Percentiles rank a stretch among this genome's conserved stretches.
Conservation (phyloP, 164 flowering plant genomes). For the Dillenia turbinata region DNA sequence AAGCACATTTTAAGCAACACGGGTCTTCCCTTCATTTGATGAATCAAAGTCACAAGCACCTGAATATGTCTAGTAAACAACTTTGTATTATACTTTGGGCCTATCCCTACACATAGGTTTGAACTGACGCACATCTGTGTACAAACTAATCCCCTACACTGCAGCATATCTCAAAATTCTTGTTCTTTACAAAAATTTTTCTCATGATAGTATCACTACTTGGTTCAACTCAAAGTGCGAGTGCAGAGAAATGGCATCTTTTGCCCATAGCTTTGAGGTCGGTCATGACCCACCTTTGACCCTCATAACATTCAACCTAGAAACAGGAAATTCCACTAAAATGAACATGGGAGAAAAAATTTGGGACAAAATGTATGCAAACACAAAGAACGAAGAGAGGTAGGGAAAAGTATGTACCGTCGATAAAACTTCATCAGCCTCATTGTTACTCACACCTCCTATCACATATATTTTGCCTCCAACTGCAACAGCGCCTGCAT, state of each 20-base stretch:
- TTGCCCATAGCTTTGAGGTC: constrained; percentile 36
- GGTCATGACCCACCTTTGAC: constrained; percentile 52
- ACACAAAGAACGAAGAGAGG: not conserved
- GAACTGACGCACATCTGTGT: no score
- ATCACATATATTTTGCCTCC: constrained; percentile 47
- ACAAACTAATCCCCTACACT: no score
- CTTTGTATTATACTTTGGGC: no score
- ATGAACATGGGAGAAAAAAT: not conserved
- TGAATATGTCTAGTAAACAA: no score
- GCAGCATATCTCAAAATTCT: no score
- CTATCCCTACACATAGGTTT: no score
- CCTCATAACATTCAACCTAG: constrained; percentile 73
- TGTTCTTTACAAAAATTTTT: no score
- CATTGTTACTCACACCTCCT: constrained; percentile 43
- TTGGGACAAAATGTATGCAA: not conserved
- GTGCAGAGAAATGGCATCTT: constrained; percentile 59
- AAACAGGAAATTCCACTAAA: not conserved
- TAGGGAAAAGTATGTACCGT: constrained; percentile 29
- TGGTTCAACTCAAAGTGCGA: constrained; percentile 19
- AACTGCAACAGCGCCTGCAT: constrained; percentile 50
- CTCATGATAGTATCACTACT: no score
- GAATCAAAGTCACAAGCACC: no score
- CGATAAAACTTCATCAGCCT: constrained; percentile 23
- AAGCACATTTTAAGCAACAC: no score
- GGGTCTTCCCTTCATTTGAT: no score